A percentile compares a stretch with the other conserved stretches of the same genome.
Conservation (phyloP, 2,329 filamentous ascomycete species). For the Aspergillus alliaceus region DNA sequence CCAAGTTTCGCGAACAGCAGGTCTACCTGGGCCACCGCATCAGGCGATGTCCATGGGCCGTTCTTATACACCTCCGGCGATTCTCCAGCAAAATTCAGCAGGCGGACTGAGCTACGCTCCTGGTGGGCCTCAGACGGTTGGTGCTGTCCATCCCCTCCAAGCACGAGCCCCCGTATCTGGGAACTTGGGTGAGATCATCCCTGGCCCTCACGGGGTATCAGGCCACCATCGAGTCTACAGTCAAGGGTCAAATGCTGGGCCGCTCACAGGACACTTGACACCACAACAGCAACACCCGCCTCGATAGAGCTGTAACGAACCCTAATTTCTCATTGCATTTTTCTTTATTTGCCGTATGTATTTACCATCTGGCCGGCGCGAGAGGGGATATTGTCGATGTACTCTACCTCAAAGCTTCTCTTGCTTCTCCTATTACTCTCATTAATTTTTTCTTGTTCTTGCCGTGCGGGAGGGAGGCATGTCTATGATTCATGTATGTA, state of each 20-base stretch:
- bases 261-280: constrained; percentile 26
- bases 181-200: constrained; percentile 21
- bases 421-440: neutral
- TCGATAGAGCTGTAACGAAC: constrained; percentile 17
- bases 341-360: neutral
- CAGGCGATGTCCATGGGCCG: constrained; percentile 31
- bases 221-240: constrained; percentile 41
- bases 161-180: constrained; percentile 26
- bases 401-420: constrained; percentile 6
- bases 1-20: constrained; percentile 25
- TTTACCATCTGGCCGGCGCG: neutral
- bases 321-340: constrained; percentile 5
- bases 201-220: constrained; percentile 17
- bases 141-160: constrained; percentile 28
- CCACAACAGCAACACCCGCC: constrained; percentile 29
- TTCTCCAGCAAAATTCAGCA: constrained; percentile 29
- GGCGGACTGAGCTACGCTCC: constrained; percentile 32
- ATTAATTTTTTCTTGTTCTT: neutral
- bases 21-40: constrained; percentile 24
- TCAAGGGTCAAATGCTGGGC: constrained; percentile 33
- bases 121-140: constrained; percentile 18
- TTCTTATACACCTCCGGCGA: constrained; percentile 42
- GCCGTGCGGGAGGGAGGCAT: neutral
- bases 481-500: constrained; percentile 16
- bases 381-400: constrained; percentile 8